Evolutionary conservation across 208 protist species (phyloP).

Genomic region (Jaenimonas drosophilae): DNA sequence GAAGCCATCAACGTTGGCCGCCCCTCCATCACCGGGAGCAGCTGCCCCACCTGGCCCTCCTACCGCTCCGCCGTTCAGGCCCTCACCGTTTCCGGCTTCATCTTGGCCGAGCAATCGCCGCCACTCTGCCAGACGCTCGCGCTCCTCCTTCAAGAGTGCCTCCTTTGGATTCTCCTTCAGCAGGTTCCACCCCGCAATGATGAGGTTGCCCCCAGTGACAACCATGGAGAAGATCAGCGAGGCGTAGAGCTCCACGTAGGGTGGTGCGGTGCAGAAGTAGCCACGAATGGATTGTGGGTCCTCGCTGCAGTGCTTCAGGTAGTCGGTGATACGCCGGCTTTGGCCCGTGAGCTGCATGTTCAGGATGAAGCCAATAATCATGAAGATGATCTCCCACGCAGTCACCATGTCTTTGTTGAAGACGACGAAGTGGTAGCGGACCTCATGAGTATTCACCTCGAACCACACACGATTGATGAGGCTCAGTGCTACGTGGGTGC

Average conservation of each 20-base stretch:
- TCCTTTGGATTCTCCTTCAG: constrained; percentile 49
- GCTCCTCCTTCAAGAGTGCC: constrained; percentile 26
- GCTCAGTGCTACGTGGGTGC: constrained; percentile 31
- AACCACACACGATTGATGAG: constrained; percentile 50
- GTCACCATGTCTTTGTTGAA: constrained; percentile 75
- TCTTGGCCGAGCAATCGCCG: constrained; percentile 4
- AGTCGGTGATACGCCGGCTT: constrained; percentile 45
- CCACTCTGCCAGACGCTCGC: constrained; percentile 16
- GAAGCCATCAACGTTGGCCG: too few relatives aligned
- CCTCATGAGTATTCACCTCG: constrained; percentile 55
- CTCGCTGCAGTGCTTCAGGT: constrained; percentile 30
- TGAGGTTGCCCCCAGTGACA: constrained; percentile 24
- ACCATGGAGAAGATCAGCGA: constrained; percentile 46
- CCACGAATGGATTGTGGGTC: neutral
- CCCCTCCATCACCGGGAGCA: too few relatives aligned
- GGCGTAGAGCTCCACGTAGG: constrained; percentile 60
- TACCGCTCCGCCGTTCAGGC: too few relatives aligned
- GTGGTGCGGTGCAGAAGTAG: constrained; percentile 30
- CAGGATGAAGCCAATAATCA: constrained; percentile 44
- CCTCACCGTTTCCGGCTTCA: neutral
- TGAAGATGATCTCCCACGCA: constrained; percentile 59
- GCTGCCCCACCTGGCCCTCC: too few relatives aligned
- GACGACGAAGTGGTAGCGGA: constrained; percentile 78
- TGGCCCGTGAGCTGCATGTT: constrained; percentile 25
- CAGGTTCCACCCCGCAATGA: constrained; percentile 41